Evolutionary conservation across 108 stramenopile genomes (phyloP).

Genomic region (Cyclotella distinguenda): DNA sequence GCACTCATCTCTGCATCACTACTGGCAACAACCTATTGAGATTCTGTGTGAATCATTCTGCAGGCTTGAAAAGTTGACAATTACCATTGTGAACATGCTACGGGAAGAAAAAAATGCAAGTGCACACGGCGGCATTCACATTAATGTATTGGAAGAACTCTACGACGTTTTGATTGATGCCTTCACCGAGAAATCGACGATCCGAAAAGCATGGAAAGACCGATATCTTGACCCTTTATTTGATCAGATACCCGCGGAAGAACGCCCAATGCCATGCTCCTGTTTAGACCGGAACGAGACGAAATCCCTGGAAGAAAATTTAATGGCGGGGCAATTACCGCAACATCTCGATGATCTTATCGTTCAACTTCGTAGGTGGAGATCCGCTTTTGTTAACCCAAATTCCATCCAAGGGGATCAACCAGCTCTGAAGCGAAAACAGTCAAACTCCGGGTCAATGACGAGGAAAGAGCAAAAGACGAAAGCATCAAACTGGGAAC

Average conservation of each 20-base stretch:
- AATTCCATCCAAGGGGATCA: background rate
- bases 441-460: slow-evolving; percentile 13
- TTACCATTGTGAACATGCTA: slow-evolving; percentile 6
- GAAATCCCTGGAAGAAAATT: background rate
- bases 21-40: slow-evolving; percentile 52
- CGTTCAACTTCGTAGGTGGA: slow-evolving; percentile 29
- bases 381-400: slow-evolving; percentile 29
- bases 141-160: slow-evolving; percentile 37
- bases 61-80: slow-evolving; percentile 17
- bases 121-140: too few relatives aligned
- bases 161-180: slow-evolving; percentile 56
- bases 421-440: slow-evolving; percentile 30
- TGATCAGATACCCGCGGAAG: slow-evolving; percentile 20
- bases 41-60: slow-evolving; percentile 21
- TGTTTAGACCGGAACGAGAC: slow-evolving; percentile 26
- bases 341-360: slow-evolving; percentile 27
- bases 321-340: slow-evolving; percentile 1
- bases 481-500: slow-evolving; percentile 52
- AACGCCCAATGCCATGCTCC: slow-evolving; percentile 21
- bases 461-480: slow-evolving; percentile 58
- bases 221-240: slow-evolving; percentile 42
- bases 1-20: slow-evolving; percentile 56
- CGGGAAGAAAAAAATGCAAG: background rate
- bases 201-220: slow-evolving; percentile 27
- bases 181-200: slow-evolving; percentile 23